Percentiles rank a stretch among this genome's conserved stretches.
Conservation (phyloP, 75 land plant genomes). For the Picea sitchensis region DNA sequence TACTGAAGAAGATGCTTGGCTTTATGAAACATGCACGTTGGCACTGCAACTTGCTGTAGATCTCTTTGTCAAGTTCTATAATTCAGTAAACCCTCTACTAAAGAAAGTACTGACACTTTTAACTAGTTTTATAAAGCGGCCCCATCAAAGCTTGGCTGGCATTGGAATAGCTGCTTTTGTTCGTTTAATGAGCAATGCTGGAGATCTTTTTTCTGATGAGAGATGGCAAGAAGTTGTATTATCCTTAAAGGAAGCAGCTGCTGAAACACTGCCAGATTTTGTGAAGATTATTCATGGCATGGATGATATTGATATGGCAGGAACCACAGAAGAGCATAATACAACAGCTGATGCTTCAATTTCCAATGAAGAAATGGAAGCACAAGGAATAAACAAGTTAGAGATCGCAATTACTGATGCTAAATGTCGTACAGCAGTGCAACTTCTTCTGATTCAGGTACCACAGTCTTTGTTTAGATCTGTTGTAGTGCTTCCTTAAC, state of each 20-base stretch:
- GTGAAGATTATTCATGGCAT: slow-evolving; percentile 36
- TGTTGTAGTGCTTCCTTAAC: background rate
- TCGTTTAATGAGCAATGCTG: slow-evolving; percentile 92
- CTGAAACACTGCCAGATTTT: slow-evolving; percentile 87
- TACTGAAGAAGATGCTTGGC: slow-evolving; percentile 98
- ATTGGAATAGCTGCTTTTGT: slow-evolving; percentile 99
- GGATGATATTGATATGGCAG: slow-evolving; percentile 24
- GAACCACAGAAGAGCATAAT: slow-evolving; percentile 12
- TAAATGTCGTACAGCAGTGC: slow-evolving; percentile 92
- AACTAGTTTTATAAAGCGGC: slow-evolving; percentile 91
- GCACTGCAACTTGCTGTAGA: slow-evolving; percentile 97
- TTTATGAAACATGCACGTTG: slow-evolving; percentile 96
- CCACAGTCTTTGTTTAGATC: background rate
- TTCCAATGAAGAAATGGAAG: slow-evolving; percentile 44
- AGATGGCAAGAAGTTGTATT: slow-evolving; percentile 89
- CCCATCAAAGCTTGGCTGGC: slow-evolving; percentile 98
- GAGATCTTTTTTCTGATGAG: slow-evolving; percentile 78
- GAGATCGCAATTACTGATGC: slow-evolving; percentile 71
- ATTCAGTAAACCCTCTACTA: slow-evolving; percentile 78
- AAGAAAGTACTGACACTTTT: slow-evolving; percentile 72
- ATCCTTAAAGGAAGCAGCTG: slow-evolving; percentile 81
- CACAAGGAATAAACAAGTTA: slow-evolving; percentile 29
- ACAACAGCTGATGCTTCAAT: slow-evolving; percentile 16
- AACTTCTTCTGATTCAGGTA: slow-evolving; percentile 95
- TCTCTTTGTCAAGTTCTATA: slow-evolving; percentile 94